A percentile compares a stretch with the other conserved stretches of the same genome.
Evolutionary conservation across 768 basidiomycete species (phyloP).

Genomic region (Termitomyces sp.): DNA sequence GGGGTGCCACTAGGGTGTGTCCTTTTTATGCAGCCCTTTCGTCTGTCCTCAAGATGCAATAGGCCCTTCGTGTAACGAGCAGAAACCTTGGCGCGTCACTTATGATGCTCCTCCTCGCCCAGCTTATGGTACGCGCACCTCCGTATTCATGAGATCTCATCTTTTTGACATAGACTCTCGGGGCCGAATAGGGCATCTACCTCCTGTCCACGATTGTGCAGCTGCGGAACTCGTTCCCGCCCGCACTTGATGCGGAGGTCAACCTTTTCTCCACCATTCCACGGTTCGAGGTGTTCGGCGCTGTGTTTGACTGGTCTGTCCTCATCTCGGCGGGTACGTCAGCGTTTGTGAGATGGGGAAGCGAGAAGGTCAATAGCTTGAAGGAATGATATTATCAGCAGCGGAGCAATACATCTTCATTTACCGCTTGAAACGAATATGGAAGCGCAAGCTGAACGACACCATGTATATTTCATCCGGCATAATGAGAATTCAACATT

Average conservation of each 20-base stretch:
- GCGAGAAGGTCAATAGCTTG: conserved; percentile 34
- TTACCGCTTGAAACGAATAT: too few species aligned
- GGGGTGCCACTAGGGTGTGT: conserved; percentile 56
- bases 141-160: background rate
- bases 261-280: conserved; percentile 74
- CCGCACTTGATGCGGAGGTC: conserved; percentile 28
- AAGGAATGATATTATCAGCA: conserved; percentile 9
- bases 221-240: conserved; percentile 76
- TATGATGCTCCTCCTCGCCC: conserved; percentile 72
- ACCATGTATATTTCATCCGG: too few species aligned
- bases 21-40: conserved; percentile 3
- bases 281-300: conserved; percentile 66
- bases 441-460: too few species aligned
- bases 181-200: conserved; percentile 60
- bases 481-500: background rate
- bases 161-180: too few species aligned
- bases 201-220: conserved; percentile 80
- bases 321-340: conserved; percentile 50
- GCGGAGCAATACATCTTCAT: background rate
- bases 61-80: conserved; percentile 62
- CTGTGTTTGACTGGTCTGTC: conserved; percentile 72
- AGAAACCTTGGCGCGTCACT: conserved; percentile 68
- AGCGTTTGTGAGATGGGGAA: conserved; percentile 49
- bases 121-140: conserved; percentile 60
- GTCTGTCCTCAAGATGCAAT: background rate